Evolutionary conservation across 768 basidiomycete genomes (phyloP), one percentile per base, ranked within the genome.

Genomic region (Xerocomellus amylosporus): DNA sequence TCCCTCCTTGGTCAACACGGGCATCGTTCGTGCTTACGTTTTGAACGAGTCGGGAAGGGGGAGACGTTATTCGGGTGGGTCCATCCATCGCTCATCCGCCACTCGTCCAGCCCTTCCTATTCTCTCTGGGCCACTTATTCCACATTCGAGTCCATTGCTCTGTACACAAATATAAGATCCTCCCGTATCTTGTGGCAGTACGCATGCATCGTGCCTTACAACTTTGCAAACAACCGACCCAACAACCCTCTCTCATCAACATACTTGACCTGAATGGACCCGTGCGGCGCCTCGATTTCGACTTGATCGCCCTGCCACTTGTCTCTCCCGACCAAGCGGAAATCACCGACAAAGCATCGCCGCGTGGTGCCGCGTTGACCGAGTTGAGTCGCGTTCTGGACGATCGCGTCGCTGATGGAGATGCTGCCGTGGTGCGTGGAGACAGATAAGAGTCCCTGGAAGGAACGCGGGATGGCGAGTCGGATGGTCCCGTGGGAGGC

Each of bases 321-420:
- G 5, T 22, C 55, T 5, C 58, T 59, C 5, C 56, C 55, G 7
- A 71, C 17, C 15, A 19, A 12, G 3, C 26, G 2, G 13, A 70
- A 61, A 45, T 70, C 54, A 2, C 70, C 68, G 22, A 69, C 24
- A 54, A 69, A 71, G 46, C 57, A 69, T 36, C 61, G 54, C 33
- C 52, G 59, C 8, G 41, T 33, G 15, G n/a, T 10, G 3, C 45
- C 59, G 1, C 63, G 8, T 19, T 69, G 68, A 34, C 67, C 58
- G 43, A 69, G 52, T 43, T 60, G 64, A 0, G 61, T 69, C 17
- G 46, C 53, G 5, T 60, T 58, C 43, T 38, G 38, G 3, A 63
- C 14, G 3, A 69, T 19, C 5, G 30, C 3, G 7, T 63, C 60
- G 14, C 53, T 39, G 17, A 69, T 34, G 0, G 46, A 38, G 33